phyloP scores from a whole-genome alignment of 2,329 filamentous ascomycete genomes.

The Mollisiaceae sp. region DNA sequence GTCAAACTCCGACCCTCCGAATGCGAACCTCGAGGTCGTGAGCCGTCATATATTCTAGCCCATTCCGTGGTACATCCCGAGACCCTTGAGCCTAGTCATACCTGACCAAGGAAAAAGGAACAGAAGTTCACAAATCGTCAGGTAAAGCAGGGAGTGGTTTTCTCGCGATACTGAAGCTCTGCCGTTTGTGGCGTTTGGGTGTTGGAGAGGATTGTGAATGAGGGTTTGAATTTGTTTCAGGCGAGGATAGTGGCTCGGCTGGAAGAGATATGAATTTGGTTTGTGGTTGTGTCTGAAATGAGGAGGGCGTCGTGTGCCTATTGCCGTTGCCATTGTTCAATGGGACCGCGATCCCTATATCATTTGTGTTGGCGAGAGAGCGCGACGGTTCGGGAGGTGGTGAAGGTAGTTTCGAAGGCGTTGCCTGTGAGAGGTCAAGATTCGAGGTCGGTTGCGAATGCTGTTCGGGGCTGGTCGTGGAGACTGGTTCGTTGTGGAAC shows the following conservation, averaged over 20 bases:
- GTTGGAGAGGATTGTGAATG: background rate
- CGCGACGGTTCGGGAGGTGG: background rate
- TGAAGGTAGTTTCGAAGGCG: background rate
- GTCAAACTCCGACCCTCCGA: background rate
- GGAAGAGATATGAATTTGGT: background rate
- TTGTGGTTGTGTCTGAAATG: background rate
- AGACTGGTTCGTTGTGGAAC: background rate
- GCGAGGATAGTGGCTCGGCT: background rate
- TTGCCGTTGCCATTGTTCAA: slow-evolving; percentile 1
- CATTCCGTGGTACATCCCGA: background rate
- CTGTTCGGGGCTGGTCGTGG: background rate
- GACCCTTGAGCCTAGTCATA: background rate
- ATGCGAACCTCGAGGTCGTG: background rate
- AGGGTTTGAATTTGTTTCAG: background rate
- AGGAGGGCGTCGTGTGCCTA: background rate
- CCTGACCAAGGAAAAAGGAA: background rate
- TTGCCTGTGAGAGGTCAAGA: background rate
- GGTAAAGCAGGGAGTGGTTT: slow-evolving; percentile 53
- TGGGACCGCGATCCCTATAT: background rate
- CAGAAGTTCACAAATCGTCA: slow-evolving; percentile 13
- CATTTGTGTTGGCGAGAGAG: background rate
- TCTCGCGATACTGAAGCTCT: slow-evolving; percentile 37
- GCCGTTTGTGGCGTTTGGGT: background rate
- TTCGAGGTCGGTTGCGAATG: background rate
- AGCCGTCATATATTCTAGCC: background rate